These are phyloP conservation scores for Plasmodium malariae DNA, from an alignment of 169 alveolate species.

Conservation along the genomic window DNA sequence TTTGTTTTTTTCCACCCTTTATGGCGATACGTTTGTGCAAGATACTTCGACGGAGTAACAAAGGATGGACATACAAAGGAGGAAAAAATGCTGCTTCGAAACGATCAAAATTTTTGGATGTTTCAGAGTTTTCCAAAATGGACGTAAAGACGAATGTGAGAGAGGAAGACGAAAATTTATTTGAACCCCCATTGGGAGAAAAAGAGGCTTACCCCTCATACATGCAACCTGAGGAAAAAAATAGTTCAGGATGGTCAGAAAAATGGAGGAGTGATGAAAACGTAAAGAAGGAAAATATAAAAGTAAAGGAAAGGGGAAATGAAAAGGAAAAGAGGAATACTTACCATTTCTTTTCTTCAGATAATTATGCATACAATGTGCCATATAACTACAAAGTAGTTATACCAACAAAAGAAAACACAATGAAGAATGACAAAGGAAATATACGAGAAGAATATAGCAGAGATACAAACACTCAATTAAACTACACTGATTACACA, in stretches of 20 bases:
- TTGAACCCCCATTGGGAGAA: slow-evolving; percentile 49
- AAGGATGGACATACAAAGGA: too few species aligned
- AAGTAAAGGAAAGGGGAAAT: slow-evolving; percentile 2
- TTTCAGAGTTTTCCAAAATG: neutral
- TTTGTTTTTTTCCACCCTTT: neutral
- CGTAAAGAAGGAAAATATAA: too few species aligned
- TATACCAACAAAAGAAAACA: slow-evolving; percentile 35
- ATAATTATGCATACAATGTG: slow-evolving; percentile 70
- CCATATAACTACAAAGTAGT: slow-evolving; percentile 70
- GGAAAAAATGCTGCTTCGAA: slow-evolving; percentile 9
- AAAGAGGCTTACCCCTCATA: slow-evolving; percentile 45
- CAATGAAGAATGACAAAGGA: neutral
- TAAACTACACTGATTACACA: slow-evolving; percentile 81
- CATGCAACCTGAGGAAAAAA: slow-evolving; percentile 58
- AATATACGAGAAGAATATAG: slow-evolving; percentile 80
- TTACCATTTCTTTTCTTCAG: slow-evolving; percentile 10
- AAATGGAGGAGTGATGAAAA: neutral
- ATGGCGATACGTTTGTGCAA: slow-evolving; percentile 15
- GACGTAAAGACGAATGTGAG: neutral
- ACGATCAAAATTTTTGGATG: neutral
- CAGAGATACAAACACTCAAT: slow-evolving; percentile 74
- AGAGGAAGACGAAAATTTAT: slow-evolving; percentile 1
- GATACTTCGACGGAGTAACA: slow-evolving; percentile 10
- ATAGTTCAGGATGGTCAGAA: slow-evolving; percentile 45
- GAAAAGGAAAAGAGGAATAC: slow-evolving; percentile 10